A percentile compares a stretch with the other conserved stretches of the same genome.
Evolutionary conservation across 176 grass and related monocot species (phyloP).

Genomic region (Ananas comosus): DNA sequence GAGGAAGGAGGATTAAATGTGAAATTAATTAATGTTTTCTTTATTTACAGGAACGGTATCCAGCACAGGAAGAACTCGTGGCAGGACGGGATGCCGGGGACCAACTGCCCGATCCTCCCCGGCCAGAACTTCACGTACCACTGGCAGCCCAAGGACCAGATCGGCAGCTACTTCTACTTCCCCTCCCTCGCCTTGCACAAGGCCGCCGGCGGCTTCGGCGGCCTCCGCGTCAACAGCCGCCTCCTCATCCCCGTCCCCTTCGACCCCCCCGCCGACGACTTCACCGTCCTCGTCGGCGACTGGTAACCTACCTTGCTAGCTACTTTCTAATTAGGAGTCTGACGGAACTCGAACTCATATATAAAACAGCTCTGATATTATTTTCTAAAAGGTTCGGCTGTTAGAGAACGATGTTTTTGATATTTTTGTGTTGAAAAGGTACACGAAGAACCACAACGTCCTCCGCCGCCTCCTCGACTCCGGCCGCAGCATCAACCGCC

Average conservation of each 20-base stretch:
- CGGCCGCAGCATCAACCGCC: slow-evolving; percentile 35
- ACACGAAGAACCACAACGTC: slow-evolving; percentile 45
- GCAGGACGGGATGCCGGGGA: slow-evolving; percentile 55
- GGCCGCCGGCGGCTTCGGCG: slow-evolving; percentile 49
- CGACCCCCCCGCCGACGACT: slow-evolving; percentile 40
- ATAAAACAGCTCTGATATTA: neutral
- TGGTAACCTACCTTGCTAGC: slow-evolving; percentile 24
- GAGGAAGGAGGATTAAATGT: too few relatives aligned
- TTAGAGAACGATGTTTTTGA: neutral
- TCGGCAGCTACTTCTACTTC: slow-evolving; percentile 93
- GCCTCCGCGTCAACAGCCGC: slow-evolving; percentile 55
- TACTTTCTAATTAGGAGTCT: neutral
- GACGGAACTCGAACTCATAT: neutral
- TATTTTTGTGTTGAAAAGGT: slow-evolving; percentile 17
- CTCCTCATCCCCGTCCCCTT: slow-evolving; percentile 72
- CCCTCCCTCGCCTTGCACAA: slow-evolving; percentile 67
- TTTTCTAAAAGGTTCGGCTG: neutral
- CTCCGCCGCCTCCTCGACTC: slow-evolving; percentile 30
- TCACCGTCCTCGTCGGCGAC: slow-evolving; percentile 49
- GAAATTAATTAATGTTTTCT: neutral
- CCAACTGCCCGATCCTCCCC: slow-evolving; percentile 65
- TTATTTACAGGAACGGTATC: slow-evolving; percentile 61
- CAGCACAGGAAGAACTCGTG: slow-evolving; percentile 86
- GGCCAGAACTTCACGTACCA: slow-evolving; percentile 68
- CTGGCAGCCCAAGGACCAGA: slow-evolving; percentile 92